A percentile compares a stretch with the other conserved stretches of the same genome.
Evolutionary conservation across 768 basidiomycete genomes (phyloP).

Genomic region (Dictyophora rubrovolvata): DNA sequence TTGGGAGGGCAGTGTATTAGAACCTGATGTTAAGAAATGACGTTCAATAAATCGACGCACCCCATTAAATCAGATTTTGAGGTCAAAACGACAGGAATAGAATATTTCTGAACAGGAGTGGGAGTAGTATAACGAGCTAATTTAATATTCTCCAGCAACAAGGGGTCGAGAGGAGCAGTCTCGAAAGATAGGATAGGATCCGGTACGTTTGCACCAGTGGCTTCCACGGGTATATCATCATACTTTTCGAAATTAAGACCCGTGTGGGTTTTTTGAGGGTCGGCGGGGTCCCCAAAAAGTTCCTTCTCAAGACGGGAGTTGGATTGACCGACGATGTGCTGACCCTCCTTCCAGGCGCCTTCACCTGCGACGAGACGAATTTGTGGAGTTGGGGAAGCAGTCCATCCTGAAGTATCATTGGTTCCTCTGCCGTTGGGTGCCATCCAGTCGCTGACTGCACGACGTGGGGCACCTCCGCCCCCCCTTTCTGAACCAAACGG

Average conservation of each 20-base stretch:
- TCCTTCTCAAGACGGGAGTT: slow-evolving; percentile 92
- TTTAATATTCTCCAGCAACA: slow-evolving; percentile 90
- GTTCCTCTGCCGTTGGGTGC: slow-evolving; percentile 26
- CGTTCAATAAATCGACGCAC: slow-evolving; percentile 28
- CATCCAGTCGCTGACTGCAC: slow-evolving; percentile 21
- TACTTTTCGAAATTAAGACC: slow-evolving; percentile 99
- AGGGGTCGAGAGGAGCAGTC: slow-evolving; percentile 80
- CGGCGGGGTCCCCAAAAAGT: slow-evolving; percentile 82
- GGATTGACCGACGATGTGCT: slow-evolving; percentile 72
- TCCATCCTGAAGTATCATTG: slow-evolving; percentile 17
- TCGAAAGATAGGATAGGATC: slow-evolving; percentile 86
- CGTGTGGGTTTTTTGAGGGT: slow-evolving; percentile 83
- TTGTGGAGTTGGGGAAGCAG: slow-evolving; percentile 13
- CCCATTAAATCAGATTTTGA: slow-evolving; percentile 72
- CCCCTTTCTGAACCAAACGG: slow-evolving; percentile 27
- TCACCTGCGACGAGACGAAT: slow-evolving; percentile 45
- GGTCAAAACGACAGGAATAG: slow-evolving; percentile 87
- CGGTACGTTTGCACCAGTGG: slow-evolving; percentile 94
- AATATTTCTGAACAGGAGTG: slow-evolving; percentile 99
- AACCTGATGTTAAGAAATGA: slow-evolving; percentile 12
- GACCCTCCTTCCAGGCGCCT: slow-evolving; percentile 84
- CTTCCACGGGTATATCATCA: slow-evolving; percentile 98
- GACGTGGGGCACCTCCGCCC: slow-evolving; percentile 23
- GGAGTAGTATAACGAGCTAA: slow-evolving; percentile 90
- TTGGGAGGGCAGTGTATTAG: not conserved